Evolutionary conservation across 2,329 filamentous ascomycete species (phyloP).

Genomic region (Tolypocladium tundrense): DNA sequence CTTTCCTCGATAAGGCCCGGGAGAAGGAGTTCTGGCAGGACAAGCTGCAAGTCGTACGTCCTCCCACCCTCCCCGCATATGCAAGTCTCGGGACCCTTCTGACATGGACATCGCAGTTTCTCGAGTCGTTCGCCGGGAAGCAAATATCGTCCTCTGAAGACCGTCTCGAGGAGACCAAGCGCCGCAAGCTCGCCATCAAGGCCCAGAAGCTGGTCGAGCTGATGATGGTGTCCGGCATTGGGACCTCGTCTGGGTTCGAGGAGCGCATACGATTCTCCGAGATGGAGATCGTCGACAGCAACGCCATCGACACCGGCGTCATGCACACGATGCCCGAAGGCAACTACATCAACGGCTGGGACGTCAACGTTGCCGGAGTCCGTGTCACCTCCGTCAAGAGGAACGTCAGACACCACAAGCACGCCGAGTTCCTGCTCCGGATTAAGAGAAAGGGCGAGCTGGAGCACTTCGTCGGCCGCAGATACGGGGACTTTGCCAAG

Average conservation of each 20-base stretch:
- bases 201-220: conserved; percentile 92
- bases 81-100: neutral
- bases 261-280: conserved; percentile 95
- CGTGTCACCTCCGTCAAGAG: conserved; percentile 71
- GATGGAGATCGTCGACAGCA: conserved; percentile 89
- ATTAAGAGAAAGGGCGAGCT: conserved; percentile 68
- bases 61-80: neutral
- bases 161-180: conserved; percentile 89
- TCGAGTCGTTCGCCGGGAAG: conserved; percentile 95
- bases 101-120: conserved; percentile 48
- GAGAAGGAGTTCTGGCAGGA: conserved; percentile 99
- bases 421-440: conserved; percentile 86
- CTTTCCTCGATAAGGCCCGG: conserved; percentile 88
- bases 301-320: conserved; percentile 83
- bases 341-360: conserved; percentile 90
- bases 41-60: conserved; percentile 80
- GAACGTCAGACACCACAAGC: conserved; percentile 80
- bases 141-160: conserved; percentile 96
- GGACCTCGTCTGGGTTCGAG: conserved; percentile 92
- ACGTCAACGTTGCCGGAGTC: conserved; percentile 89
- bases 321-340: conserved; percentile 83
- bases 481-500: conserved; percentile 79
- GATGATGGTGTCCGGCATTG: conserved; percentile 98
- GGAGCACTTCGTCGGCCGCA: conserved; percentile 70
- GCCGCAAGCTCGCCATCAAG: conserved; percentile 83